Conservation (phyloP, 2,329 filamentous ascomycete genomes). For the Diaporthe ilicicola region DNA sequence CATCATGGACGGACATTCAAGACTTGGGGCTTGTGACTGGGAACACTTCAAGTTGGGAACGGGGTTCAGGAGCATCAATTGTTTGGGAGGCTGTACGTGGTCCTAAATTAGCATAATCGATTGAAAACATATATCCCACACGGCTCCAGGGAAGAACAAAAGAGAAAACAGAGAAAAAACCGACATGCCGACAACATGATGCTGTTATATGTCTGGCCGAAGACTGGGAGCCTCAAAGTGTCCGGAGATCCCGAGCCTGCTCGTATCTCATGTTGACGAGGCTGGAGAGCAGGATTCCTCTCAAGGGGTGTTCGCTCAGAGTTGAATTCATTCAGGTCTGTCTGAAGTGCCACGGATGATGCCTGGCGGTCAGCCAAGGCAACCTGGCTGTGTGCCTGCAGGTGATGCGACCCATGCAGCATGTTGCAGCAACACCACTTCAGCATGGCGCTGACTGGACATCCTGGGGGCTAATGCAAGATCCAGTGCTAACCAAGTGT, state of each 20-base stretch:
- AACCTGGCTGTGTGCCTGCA: constrained; percentile 12
- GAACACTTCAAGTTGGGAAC: background rate
- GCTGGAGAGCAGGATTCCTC: background rate
- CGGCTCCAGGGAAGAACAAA: too few relatives aligned
- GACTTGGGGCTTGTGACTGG: background rate
- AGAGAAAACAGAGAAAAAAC: too few relatives aligned
- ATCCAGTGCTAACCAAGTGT: background rate
- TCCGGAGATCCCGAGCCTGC: background rate
- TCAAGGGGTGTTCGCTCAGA: background rate
- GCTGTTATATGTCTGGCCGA: background rate
- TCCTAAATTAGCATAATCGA: too few relatives aligned
- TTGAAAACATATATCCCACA: too few relatives aligned
- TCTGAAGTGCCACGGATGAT: background rate
- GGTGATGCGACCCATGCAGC: background rate
- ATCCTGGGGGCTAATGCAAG: background rate
- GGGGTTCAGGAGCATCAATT: background rate
- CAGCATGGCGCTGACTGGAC: background rate
- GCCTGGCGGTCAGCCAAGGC: constrained; percentile 11
- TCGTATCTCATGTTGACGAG: background rate
- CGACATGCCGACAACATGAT: background rate
- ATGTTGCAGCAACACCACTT: background rate
- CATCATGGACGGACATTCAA: too few relatives aligned
- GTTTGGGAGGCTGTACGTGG: too few relatives aligned
- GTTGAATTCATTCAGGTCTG: background rate
- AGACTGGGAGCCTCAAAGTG: background rate